Conservation (phyloP, 257 asterid species). For the Przewalskia tangutica region DNA sequence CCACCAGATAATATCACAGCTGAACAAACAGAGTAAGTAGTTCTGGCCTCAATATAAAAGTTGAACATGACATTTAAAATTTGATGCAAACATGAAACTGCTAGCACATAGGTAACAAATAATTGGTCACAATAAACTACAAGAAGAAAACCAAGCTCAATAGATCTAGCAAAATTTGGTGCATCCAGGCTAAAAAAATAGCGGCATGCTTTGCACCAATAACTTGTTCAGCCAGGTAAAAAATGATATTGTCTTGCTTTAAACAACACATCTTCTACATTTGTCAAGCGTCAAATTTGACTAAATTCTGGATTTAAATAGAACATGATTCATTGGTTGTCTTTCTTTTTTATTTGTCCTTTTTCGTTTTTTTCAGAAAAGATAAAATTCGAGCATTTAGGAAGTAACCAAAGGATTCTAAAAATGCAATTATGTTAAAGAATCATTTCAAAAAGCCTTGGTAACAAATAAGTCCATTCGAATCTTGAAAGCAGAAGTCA, state of each 20-base stretch:
- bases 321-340: not conserved
- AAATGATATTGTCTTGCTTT: not conserved
- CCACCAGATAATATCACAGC: constrained; percentile 83
- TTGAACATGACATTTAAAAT: not conserved
- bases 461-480: not conserved
- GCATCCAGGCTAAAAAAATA: not conserved
- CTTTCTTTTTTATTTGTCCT: not conserved
- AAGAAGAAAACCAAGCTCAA: not conserved
- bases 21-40: constrained; percentile 14
- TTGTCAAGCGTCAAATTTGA: not conserved
- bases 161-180: not conserved
- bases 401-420: not conserved
- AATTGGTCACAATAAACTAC: not conserved
- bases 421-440: not conserved
- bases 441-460: not conserved
- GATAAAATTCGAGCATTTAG: not conserved
- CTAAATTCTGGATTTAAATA: not conserved
- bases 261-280: not conserved
- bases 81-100: not conserved
- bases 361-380: not conserved
- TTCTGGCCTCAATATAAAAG: not conserved
- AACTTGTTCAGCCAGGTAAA: not conserved
- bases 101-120: not conserved
- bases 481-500: not conserved
- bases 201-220: not conserved